Evolutionary conservation across 768 basidiomycete species (phyloP), one percentile per base, ranked within the genome.

Genomic region (Phylloporus sp.): DNA sequence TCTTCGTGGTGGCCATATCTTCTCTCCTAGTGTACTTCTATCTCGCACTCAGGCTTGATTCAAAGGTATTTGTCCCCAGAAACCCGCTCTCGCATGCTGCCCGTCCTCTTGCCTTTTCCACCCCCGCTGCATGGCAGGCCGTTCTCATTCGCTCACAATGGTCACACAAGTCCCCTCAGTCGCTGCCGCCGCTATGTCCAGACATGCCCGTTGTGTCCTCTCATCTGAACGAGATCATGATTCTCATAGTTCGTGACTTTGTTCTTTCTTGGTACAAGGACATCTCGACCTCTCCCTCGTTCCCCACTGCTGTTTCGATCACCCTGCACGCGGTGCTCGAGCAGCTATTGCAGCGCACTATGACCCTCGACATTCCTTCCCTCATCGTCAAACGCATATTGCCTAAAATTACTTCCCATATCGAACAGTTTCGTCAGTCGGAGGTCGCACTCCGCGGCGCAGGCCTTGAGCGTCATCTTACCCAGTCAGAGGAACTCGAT

Each of bases 101-200:
- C 16, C 80, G 82, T 31, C 90, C 90, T 0, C 76, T 94, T 43
- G 79, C 82, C 3, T 95, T 97, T 73, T 91, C 91, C 5, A 92
- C 92, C 3, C 91, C 92, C 23, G 91, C 94, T 50, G 94, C 93
- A 28, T 97, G 94, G 94, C 90, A 94, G 62, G 92, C 86, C 0
- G 88, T 91, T 42, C 75, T 90, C 45, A 92, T 82, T 40, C 83
- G 93, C 28, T 90, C 90, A n/a, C 84, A 88, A 67, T 95, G 93
- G 94, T 89, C 89, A 4, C 82, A 86, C 58, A 81, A 76, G 51
- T 72, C 82, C 4, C 82, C 86, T 0, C 83, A 84, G 61, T 73
- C 81, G n/a, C 74, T 87, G 18, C 77, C 86, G 1, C 80, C 85
- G 8, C 69, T 94, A 18, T 78, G 78, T 58, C 84, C 86, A 26